Evolutionary conservation across 768 basidiomycete genomes (phyloP).

Genomic region (Roridomyces roridus): DNA sequence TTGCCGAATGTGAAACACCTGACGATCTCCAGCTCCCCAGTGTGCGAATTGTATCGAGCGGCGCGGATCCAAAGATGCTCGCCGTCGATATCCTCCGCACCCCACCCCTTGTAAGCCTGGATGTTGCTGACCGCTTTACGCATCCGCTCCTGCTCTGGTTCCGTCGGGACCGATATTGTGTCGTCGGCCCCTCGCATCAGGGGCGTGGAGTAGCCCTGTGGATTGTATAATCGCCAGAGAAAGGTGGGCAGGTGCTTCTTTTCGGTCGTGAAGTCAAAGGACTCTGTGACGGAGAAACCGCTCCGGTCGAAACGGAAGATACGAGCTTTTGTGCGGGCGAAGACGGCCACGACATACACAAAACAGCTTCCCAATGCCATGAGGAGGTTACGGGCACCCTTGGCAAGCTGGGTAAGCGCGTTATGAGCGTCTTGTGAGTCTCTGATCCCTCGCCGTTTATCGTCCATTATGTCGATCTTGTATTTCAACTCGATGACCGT

Average conservation of each 20-base stretch:
- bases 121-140: neutral
- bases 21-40: neutral
- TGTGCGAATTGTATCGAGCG: neutral
- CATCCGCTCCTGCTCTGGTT: neutral
- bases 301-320: conserved; percentile 7
- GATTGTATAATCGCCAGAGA: neutral
- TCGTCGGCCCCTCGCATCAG: neutral
- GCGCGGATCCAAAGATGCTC: neutral
- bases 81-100: neutral
- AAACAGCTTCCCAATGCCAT: neutral
- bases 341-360: neutral
- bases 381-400: conserved; percentile 2
- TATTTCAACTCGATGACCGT: neutral
- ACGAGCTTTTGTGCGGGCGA: neutral
- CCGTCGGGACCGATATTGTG: neutral
- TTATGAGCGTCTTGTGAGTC: neutral
- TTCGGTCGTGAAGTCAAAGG: neutral
- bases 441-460: neutral
- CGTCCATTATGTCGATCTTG: conserved; percentile 1
- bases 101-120: too few species aligned
- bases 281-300: neutral
- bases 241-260: neutral
- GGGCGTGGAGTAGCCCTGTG: neutral
- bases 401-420: neutral
- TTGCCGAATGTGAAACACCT: conserved; percentile 5